Evolutionary conservation across 208 protist species (phyloP).

Genomic region (Trypanosoma rangeli): DNA sequence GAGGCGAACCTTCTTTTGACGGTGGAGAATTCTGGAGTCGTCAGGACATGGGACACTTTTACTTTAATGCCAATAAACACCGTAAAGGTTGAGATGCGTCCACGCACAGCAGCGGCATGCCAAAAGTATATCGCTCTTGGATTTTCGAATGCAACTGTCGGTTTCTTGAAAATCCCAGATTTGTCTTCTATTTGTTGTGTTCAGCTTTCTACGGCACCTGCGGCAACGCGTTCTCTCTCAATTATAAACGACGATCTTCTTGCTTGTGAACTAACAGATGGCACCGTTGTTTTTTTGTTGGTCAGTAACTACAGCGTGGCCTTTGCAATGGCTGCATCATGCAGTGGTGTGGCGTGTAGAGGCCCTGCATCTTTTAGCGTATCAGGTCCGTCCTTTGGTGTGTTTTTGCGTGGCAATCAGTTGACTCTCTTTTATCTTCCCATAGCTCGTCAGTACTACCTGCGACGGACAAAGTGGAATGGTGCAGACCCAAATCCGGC

Average conservation of each 20-base stretch:
- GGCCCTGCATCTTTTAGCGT: constrained; percentile 5
- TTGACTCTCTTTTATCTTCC: constrained; percentile 43
- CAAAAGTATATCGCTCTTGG: constrained; percentile 23
- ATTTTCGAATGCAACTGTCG: constrained; percentile 15
- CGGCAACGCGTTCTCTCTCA: constrained; percentile 12
- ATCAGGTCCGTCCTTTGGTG: constrained; percentile 39
- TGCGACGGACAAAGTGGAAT: neutral
- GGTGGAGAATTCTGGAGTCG: constrained; percentile 17
- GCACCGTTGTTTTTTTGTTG: constrained; percentile 33
- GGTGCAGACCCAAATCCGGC: constrained; percentile 2
- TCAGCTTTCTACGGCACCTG: constrained; percentile 13
- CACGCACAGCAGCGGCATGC: constrained; percentile 14
- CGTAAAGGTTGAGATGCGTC: constrained; percentile 13
- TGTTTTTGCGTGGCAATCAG: constrained; percentile 28
- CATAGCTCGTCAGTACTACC: constrained; percentile 31
- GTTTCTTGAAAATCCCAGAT: constrained; percentile 20
- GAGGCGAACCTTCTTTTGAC: constrained; percentile 14
- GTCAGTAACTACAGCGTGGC: constrained; percentile 31
- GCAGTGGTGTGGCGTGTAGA: constrained; percentile 3
- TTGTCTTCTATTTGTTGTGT: constrained; percentile 27
- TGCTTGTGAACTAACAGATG: constrained; percentile 33
- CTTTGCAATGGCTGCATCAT: constrained; percentile 35
- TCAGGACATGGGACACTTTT: constrained; percentile 17
- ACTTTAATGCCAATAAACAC: constrained; percentile 5
- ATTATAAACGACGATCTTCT: constrained; percentile 28